A percentile compares a stretch with the other conserved stretches of the same genome.
Conservation (phyloP, 306 rosid species). For the Astragalus membranaceus region DNA sequence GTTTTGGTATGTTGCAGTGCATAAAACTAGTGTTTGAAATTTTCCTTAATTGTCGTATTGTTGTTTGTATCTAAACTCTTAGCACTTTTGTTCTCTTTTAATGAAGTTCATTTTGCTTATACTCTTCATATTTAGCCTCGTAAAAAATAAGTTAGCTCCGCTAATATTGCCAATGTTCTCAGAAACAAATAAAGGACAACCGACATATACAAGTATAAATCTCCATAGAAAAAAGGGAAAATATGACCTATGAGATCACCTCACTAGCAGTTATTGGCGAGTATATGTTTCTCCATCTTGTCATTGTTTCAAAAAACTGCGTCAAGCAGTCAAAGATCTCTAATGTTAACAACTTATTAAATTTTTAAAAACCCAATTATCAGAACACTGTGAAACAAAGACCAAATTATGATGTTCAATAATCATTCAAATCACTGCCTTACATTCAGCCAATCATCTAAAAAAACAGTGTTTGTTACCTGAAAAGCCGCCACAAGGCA, state of each 20-base stretch:
- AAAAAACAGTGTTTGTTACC: conserved; percentile 38
- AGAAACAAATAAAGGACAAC: background rate
- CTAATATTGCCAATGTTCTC: background rate
- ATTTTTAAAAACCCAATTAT: background rate
- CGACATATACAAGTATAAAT: background rate
- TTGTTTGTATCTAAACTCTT: too few relatives aligned
- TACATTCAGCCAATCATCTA: conserved; percentile 7
- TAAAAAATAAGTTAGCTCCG: too few relatives aligned
- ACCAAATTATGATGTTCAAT: background rate
- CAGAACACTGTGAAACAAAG: background rate
- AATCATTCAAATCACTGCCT: conserved; percentile 12
- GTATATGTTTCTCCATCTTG: conserved; percentile 8
- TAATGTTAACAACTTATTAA: background rate
- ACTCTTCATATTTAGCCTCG: too few relatives aligned
- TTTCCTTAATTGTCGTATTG: too few relatives aligned
- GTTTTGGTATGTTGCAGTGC: too few relatives aligned
- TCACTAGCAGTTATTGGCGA: background rate
- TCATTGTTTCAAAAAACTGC: conserved; percentile 8
- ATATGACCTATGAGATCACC: background rate
- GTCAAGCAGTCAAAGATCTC: background rate
- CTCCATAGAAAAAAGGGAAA: conserved; percentile 2
- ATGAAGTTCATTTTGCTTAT: too few relatives aligned
- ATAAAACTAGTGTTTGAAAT: too few relatives aligned
- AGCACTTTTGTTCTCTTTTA: too few relatives aligned
- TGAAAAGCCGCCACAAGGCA: conserved; percentile 94